Base-by-base conservation (phyloP, 2,329 filamentous ascomycete species). In the Pyricularia grisea region DNA sequence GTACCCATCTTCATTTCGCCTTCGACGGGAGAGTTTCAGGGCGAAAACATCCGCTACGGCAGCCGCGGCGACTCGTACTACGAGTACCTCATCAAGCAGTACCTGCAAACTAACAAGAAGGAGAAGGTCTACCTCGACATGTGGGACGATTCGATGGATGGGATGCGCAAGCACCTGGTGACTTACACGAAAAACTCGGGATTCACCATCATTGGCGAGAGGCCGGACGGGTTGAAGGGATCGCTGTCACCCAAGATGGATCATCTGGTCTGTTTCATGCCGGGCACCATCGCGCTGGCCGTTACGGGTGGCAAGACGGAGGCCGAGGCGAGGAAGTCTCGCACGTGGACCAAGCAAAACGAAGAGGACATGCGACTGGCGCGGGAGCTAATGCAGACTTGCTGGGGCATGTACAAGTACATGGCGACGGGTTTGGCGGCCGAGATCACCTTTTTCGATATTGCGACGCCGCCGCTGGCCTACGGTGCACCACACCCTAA, bases 11-110 rank as follows among this genome's bases (percentile, higher is more conserved):
- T 91, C 79, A 90, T 99, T 73, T 89, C 93, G 77, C 88, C 95
- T 4, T 87, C 89, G 31, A 88, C 83, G 14, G 95, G 95, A 69
- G 81, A 88, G 68, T 99, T 98, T 80, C 86, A 88, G 67, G 93
- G 92, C 25, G 80, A 88, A 25, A 97, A 97, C 76, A 94, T 99
- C 75, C 91, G 95, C 23, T 85, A 98, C 27, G 95, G 95, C 58
- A 97, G 93, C 77, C 88, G 95, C 71, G 95, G 95, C 65, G 95
- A 99, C 81, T 97, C 94, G 66, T 99, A 98, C 81, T 99, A 99
- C 80, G 93, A 99, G 80, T 99, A 99, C 78, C 87, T 99, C 67
- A 96, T 98, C 83, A 99, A 99, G 81, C 95, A 99, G 78, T 98
- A 97, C 77, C 84, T 97, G 25, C 95, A 99, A 79, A 99, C 95